Base-by-base conservation (phyloP, 2,329 filamentous ascomycete species). In the Curvularia verruculosa region DNA sequence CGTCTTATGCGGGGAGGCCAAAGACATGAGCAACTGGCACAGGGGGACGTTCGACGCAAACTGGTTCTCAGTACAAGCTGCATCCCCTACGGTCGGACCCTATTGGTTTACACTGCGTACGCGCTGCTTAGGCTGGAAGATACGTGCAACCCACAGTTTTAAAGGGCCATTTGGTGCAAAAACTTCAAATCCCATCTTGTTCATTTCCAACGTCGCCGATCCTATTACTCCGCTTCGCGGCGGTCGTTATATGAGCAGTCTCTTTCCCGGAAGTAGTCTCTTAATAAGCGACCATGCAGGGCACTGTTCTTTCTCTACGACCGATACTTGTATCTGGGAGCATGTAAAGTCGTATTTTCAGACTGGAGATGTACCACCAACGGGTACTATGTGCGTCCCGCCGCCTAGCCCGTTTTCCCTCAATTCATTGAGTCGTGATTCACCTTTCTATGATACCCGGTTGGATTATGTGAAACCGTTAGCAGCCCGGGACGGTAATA, bases 221-320 rank as follows among this genome's bases (percentile, higher is more conserved):
- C 86, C 86, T 0, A 83, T 88, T 0, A 87, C 85, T 0, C 85
- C 85, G 3, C 70, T 87, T 5, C 63, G 66, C 41, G 79, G 80
- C 40, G 83, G 80, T 1, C 66, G 60, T 23, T 66, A 73, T 37
- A 79, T 79, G 77, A 68, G 72, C 4, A 62, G 49, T 18, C 63
- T 70, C 1, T 84, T 83, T 59, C 73, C 78, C 0, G 79, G 78
- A 1, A 80, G 77, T 15, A 70, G 67, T 2, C 70, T 84, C 5
- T 68, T 85, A 3, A 68, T 78, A 24, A 79, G 80, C 56, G 77
- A 83, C 55, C 61, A 59, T 13, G 65, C 66, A 2, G 72, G 74
- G 0, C 85, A 87, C 59, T 85, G 82, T 29, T 74, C 77, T 0
- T 56, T 78, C 5, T 70, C 75, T 1, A 61, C 64, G 0, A 72